Base-by-base conservation (phyloP, 2,329 filamentous ascomycete species). In the Aureobasidium melanogenum region DNA sequence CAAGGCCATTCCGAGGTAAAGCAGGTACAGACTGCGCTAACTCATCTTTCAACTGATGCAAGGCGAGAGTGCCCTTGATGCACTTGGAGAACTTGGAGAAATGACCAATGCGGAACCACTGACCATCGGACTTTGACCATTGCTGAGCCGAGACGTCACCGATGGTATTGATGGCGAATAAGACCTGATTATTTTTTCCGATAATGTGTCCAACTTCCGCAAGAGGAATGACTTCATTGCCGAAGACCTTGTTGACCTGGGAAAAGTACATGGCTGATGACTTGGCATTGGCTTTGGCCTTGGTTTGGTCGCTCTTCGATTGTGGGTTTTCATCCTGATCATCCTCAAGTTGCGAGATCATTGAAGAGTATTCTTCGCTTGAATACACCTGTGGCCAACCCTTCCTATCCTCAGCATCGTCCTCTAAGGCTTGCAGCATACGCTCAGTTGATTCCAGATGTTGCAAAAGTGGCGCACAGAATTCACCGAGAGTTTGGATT, bases 81-180 rank as follows among this genome's bases (percentile, higher is more conserved):
- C 67, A 72, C 67, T 73, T 72, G 48, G 73, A 72, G n/a, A 67
- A 71, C 61, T 76, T 73, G 38, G 72, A 75, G 63, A 73, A 79
- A 26, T 71, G 69, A 2, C 77, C 77, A 44, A 79, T 73, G 61
- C 77, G 76, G 54, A 73, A 69, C 77, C 77, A 80, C 46, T 75
- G 68, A 46, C 70, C 76, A 3, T 72, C 67, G 0, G 61, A 54
- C 0, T 63, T 61, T 5, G 73, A 75, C 77, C 77, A 80, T 62
- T 78, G 75, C 57, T 79, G 77, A 1, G 77, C 77, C 38, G 75
- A 75, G 5, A 79, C 70, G 61, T 79, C 76, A 51, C 76, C 72
- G 62, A 78, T 79, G 0, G 76, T 75, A 64, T 80, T 76, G 48
- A 75, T 72, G 36, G 77, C 73, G 68, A 79, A 79, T 15, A 74